Conservation (phyloP, 768 basidiomycete genomes). For the Sarcomyxa edulis region DNA sequence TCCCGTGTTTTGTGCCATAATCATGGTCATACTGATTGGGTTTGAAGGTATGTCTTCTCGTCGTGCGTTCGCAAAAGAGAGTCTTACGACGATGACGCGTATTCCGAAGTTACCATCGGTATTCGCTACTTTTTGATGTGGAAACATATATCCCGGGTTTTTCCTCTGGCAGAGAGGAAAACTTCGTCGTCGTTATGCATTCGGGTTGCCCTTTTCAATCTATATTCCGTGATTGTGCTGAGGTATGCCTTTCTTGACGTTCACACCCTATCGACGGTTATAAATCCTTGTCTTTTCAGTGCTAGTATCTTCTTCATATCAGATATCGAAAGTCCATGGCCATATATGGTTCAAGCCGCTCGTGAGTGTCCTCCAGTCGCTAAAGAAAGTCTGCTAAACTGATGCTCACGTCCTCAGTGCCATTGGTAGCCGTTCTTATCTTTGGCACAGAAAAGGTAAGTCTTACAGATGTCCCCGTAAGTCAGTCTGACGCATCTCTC, state of each 20-base stretch:
- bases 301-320: constrained; percentile 33
- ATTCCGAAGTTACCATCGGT: constrained; percentile 32
- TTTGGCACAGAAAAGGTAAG: constrained; percentile 47
- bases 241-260: constrained; percentile 24
- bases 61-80: not conserved
- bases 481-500: constrained; percentile 3
- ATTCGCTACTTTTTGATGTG: constrained; percentile 37
- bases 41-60: constrained; percentile 36
- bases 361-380: constrained; percentile 25
- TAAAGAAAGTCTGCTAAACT: constrained; percentile 5
- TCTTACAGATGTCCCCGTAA: not conserved
- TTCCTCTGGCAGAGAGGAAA: constrained; percentile 32
- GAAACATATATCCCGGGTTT: constrained; percentile 28
- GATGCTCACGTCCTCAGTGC: constrained; percentile 34
- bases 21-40: constrained; percentile 31
- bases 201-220: constrained; percentile 36
- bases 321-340: constrained; percentile 20
- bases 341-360: constrained; percentile 46
- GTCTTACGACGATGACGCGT: not conserved
- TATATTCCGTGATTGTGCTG: constrained; percentile 38
- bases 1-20: constrained; percentile 38
- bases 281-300: constrained; percentile 15
- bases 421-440: constrained; percentile 39
- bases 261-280: not conserved
- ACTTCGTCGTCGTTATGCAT: constrained; percentile 31